Conservation (phyloP, 306 rosid genomes). For the Cajanus cajan region DNA sequence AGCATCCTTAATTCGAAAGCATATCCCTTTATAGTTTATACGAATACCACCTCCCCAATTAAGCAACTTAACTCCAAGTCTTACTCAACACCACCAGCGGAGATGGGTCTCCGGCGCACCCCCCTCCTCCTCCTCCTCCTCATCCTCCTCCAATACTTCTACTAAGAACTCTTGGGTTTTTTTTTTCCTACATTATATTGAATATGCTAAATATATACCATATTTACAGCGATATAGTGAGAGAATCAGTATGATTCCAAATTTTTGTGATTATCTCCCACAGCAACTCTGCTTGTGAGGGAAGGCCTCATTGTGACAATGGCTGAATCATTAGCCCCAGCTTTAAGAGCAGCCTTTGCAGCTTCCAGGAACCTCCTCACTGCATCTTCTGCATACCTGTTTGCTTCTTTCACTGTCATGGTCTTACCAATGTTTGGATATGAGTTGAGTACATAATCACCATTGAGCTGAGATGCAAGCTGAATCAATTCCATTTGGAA, state of each 20-base stretch:
- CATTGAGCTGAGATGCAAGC: constrained; percentile 93
- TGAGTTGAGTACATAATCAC: constrained; percentile 70
- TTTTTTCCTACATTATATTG: neutral
- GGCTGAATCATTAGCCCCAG: constrained; percentile 89
- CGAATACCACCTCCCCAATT: neutral
- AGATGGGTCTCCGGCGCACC: constrained; percentile 57
- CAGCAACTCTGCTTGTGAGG: constrained; percentile 65
- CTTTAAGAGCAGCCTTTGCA: constrained; percentile 72
- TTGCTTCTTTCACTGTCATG: constrained; percentile 83
- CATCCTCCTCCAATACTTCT: constrained; percentile 38
- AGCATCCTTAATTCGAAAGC: neutral
- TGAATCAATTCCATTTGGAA: constrained; percentile 88
- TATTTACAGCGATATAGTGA: constrained; percentile 30
- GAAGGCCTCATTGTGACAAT: constrained; percentile 92
- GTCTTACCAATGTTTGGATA: constrained; percentile 76
- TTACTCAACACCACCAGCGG: no score
- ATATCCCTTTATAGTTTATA: neutral
- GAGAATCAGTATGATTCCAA: constrained; percentile 43
- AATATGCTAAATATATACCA: constrained; percentile 19
- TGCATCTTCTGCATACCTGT: constrained; percentile 87
- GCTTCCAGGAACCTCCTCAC: constrained; percentile 92
- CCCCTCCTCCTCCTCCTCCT: constrained; percentile 27
- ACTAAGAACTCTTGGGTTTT: constrained; percentile 4
- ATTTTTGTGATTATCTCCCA: constrained; percentile 20
- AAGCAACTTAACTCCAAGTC: neutral